These are phyloP conservation scores for Nakazawaea ernobii DNA, from an alignment of 805 yeast genomes.

Conservation along the genomic window DNA sequence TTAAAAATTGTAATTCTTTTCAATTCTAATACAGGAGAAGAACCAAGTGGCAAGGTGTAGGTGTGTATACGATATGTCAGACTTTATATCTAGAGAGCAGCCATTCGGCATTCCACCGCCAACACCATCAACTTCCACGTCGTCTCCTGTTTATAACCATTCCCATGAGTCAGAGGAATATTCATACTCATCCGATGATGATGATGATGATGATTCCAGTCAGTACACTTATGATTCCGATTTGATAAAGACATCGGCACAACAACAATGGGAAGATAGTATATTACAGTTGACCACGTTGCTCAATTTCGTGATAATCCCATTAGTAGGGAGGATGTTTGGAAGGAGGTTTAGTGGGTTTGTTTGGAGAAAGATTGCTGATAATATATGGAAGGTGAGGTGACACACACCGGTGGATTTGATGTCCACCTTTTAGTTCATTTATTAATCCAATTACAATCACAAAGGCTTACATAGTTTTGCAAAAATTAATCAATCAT, in stretches of 20 bases:
- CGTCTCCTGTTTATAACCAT: conserved; percentile 7
- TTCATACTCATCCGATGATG: background rate
- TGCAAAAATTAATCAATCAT: too few species aligned
- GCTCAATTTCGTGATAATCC: conserved; percentile 54
- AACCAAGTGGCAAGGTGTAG: too few species aligned
- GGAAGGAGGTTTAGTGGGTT: conserved; percentile 54
- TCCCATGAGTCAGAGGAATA: conserved; percentile 8
- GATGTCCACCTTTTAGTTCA: too few species aligned
- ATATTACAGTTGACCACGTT: conserved; percentile 53
- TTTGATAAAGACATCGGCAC: conserved; percentile 34
- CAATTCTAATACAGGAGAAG: too few species aligned
- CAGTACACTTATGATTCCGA: conserved; percentile 28
- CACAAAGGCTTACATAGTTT: too few species aligned
- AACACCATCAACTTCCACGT: background rate
- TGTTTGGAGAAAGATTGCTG: conserved; percentile 26
- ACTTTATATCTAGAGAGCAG: background rate
- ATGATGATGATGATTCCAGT: conserved; percentile 16
- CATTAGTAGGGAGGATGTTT: conserved; percentile 58
- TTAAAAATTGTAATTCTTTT: too few species aligned
- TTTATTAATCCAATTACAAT: background rate
- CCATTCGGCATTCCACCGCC: background rate
- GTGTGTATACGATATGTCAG: too few species aligned
- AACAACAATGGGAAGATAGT: conserved; percentile 72
- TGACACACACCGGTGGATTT: background rate
- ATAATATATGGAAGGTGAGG: conserved; percentile 8